Evolutionary conservation across 768 basidiomycete species (phyloP).

Genomic region (Leccinum longicurvipes): DNA sequence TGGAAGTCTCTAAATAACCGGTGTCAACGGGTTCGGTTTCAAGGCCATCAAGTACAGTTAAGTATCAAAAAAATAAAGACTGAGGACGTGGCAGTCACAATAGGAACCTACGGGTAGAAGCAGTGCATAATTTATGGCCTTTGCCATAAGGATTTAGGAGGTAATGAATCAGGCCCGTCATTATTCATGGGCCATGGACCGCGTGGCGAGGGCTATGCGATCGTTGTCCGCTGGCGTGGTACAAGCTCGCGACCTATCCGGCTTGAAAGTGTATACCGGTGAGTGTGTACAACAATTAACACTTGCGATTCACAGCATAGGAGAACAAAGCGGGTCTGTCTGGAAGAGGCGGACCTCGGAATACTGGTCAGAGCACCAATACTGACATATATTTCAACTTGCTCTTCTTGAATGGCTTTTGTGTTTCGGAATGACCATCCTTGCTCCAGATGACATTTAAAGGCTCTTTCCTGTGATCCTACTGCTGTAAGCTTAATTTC

Average conservation of each 20-base stretch:
- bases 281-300: not conserved
- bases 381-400: too few species aligned
- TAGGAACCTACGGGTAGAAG: not conserved
- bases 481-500: too few species aligned
- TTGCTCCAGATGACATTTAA: too few species aligned
- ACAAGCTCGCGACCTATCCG: too few species aligned
- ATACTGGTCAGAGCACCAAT: too few species aligned
- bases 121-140: too few species aligned
- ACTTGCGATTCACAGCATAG: not conserved
- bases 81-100: not conserved
- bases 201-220: not conserved
- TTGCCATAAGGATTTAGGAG: too few species aligned
- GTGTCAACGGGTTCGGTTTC: not conserved
- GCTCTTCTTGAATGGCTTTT: too few species aligned
- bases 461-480: too few species aligned
- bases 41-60: not conserved
- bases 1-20: not conserved
- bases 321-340: not conserved
- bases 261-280: not conserved
- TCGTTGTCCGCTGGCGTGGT: not conserved
- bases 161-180: not conserved
- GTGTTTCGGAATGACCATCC: too few species aligned
- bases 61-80: not conserved
- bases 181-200: not conserved
- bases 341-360: too few species aligned